Conservation (phyloP, 768 basidiomycete species). For the Mycena metata region DNA sequence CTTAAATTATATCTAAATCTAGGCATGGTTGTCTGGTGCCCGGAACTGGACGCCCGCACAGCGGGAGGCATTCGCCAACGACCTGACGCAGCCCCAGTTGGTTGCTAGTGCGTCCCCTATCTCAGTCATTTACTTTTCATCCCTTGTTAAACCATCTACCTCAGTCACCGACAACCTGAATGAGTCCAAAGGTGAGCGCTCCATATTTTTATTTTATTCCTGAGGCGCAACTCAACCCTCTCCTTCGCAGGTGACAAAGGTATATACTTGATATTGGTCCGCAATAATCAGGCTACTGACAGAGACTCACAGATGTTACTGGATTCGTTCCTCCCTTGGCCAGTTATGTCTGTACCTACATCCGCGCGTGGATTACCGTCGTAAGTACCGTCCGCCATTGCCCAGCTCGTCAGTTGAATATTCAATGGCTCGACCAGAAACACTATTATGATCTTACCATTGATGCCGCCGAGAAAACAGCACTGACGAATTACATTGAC, state of each 20-base stretch:
- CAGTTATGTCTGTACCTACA: constrained; percentile 65
- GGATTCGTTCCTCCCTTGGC: constrained; percentile 65
- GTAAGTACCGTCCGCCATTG: neutral
- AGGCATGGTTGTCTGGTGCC: constrained; percentile 72
- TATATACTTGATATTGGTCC: no score
- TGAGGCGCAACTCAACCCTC: constrained; percentile 1
- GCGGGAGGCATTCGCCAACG: constrained; percentile 68
- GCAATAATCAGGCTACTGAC: no score
- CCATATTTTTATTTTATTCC: constrained; percentile 7
- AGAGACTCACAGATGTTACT: constrained; percentile 54
- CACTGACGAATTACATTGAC: constrained; percentile 55
- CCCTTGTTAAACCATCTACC: neutral
- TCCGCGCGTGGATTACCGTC: constrained; percentile 66
- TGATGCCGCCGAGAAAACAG: constrained; percentile 65
- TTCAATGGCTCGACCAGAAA: constrained; percentile 47
- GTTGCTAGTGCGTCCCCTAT: constrained; percentile 53
- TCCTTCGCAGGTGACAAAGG: constrained; percentile 57
- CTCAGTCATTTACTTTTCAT: neutral
- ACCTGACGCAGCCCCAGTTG: constrained; percentile 67
- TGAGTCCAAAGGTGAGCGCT: constrained; percentile 59
- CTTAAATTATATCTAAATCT: neutral
- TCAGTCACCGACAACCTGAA: constrained; percentile 54
- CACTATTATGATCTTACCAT: constrained; percentile 62
- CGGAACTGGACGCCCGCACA: constrained; percentile 63
- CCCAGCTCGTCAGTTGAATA: neutral